phyloP scores from a whole-genome alignment of 805 yeast species.

The Saccharomycopsis sp. region DNA sequence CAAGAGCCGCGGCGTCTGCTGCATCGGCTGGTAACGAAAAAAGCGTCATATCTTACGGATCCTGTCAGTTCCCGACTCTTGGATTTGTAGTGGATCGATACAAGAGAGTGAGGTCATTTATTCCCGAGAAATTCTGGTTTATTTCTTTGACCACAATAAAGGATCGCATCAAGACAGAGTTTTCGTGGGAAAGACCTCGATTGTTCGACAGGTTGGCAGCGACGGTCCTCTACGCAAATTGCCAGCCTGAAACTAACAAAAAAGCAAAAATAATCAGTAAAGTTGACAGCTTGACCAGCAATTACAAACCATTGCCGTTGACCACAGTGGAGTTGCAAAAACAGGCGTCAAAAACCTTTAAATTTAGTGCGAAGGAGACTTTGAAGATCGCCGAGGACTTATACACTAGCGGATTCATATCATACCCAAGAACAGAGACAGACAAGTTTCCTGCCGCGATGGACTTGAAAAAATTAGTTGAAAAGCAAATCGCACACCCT shows the following conservation, averaged over 20 bases:
- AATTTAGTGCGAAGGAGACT: constrained; percentile 73
- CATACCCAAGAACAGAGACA: constrained; percentile 97
- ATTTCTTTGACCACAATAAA: constrained; percentile 48
- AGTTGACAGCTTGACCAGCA: constrained; percentile 56
- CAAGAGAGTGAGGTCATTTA: constrained; percentile 62
- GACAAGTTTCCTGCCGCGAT: constrained; percentile 73
- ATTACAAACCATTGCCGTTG: constrained; percentile 80
- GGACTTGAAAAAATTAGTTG: constrained; percentile 58
- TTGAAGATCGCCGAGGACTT: constrained; percentile 75
- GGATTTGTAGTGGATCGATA: constrained; percentile 95
- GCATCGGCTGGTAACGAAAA: constrained; percentile 10
- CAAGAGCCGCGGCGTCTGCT: constrained; percentile 21
- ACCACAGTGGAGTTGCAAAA: constrained; percentile 94
- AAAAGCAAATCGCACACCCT: constrained; percentile 47
- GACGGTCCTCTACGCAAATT: constrained; percentile 57
- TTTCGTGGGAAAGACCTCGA: constrained; percentile 68
- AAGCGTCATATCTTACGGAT: constrained; percentile 67
- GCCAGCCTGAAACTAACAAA: constrained; percentile 40
- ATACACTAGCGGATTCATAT: constrained; percentile 78
- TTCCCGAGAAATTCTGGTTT: constrained; percentile 77
- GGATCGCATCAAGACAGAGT: constrained; percentile 29
- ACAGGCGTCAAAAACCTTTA: constrained; percentile 68
- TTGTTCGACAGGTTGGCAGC: constrained; percentile 69
- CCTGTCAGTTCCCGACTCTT: constrained; percentile 94
- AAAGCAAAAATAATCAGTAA: constrained; percentile 46